phyloP scores from a whole-genome alignment of 208 protist genomes.

The Leishmania mexicana region DNA sequence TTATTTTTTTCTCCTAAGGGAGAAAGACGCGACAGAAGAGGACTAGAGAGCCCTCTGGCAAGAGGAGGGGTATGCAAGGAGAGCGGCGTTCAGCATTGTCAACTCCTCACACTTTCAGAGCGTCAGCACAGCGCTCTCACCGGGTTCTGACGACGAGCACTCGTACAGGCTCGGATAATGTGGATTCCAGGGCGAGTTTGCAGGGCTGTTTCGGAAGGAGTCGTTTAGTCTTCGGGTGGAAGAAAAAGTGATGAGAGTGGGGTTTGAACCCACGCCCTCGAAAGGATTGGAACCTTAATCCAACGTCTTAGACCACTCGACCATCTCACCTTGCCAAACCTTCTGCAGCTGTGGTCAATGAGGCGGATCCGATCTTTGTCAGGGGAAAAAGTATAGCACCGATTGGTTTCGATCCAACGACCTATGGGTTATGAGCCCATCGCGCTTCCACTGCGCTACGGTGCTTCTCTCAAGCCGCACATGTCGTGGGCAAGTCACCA shows the following conservation, averaged over 20 bases:
- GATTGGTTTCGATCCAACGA: constrained; percentile 95
- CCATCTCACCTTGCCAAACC: constrained; percentile 33
- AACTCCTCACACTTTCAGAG: no score
- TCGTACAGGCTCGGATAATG: background rate
- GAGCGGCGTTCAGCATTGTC: background rate
- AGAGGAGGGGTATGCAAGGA: background rate
- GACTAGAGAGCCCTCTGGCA: background rate
- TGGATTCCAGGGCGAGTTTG: background rate
- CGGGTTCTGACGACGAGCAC: no score
- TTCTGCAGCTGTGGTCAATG: accelerated
- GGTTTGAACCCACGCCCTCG: constrained; percentile 60
- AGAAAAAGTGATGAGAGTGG: constrained; percentile 46
- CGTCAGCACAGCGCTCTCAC: background rate
- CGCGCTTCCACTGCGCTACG: constrained; percentile 95
- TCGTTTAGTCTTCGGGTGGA: background rate
- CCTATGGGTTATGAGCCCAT: constrained; percentile 96
- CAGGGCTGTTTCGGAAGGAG: background rate
- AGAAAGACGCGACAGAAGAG: background rate
- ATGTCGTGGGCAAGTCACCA: accelerated
- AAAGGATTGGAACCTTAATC: constrained; percentile 65
- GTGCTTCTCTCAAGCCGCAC: constrained; percentile 38
- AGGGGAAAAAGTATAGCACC: constrained; percentile 80
- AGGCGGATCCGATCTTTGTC: no score
- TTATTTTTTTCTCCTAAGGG: background rate
- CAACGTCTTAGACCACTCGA: constrained; percentile 62